phyloP scores from a whole-genome alignment of 768 basidiomycete species.

The Lactarius akahatsu region DNA sequence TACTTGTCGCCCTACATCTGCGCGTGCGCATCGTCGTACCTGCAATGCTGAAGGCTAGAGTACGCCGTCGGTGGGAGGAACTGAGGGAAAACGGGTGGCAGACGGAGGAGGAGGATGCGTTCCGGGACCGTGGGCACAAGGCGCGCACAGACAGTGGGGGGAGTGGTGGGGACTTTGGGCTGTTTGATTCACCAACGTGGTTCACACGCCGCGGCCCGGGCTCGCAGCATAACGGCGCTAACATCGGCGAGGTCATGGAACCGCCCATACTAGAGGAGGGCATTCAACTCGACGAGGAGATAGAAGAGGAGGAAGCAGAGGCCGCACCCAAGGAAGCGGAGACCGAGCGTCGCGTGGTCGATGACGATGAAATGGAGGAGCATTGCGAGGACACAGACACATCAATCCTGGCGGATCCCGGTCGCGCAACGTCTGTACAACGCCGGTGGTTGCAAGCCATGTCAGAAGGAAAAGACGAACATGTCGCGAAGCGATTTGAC shows the following conservation, averaged over 20 bases:
- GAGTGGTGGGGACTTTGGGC: slow-evolving; percentile 15
- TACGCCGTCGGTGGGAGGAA: slow-evolving; percentile 42
- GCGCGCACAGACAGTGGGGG: slow-evolving; percentile 13
- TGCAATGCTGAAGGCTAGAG: slow-evolving; percentile 67
- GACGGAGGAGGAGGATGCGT: slow-evolving; percentile 30
- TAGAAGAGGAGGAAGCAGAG: slow-evolving; percentile 34
- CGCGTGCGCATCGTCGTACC: slow-evolving; percentile 83
- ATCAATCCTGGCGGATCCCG: slow-evolving; percentile 81
- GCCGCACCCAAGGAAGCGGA: slow-evolving; percentile 35
- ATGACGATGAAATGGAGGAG: slow-evolving; percentile 41
- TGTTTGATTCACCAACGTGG: slow-evolving; percentile 37
- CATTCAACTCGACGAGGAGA: slow-evolving; percentile 34
- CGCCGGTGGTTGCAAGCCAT: slow-evolving; percentile 89
- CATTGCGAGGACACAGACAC: slow-evolving; percentile 50
- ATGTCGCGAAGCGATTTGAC: slow-evolving; percentile 72
- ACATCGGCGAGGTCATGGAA: slow-evolving; percentile 38
- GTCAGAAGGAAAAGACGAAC: slow-evolving; percentile 74
- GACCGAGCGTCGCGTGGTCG: slow-evolving; percentile 36
- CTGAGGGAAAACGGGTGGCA: slow-evolving; percentile 41
- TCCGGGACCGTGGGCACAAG: slow-evolving; percentile 15
- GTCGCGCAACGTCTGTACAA: slow-evolving; percentile 74
- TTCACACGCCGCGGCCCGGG: slow-evolving; percentile 45
- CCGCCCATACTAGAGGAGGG: slow-evolving; percentile 36
- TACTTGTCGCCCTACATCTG: slow-evolving; percentile 82
- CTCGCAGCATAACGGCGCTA: slow-evolving; percentile 33